Evolutionary conservation across 2,329 filamentous ascomycete genomes (phyloP), one percentile per base, ranked within the genome.

Genomic region (Amylocarpus encephaloides): DNA sequence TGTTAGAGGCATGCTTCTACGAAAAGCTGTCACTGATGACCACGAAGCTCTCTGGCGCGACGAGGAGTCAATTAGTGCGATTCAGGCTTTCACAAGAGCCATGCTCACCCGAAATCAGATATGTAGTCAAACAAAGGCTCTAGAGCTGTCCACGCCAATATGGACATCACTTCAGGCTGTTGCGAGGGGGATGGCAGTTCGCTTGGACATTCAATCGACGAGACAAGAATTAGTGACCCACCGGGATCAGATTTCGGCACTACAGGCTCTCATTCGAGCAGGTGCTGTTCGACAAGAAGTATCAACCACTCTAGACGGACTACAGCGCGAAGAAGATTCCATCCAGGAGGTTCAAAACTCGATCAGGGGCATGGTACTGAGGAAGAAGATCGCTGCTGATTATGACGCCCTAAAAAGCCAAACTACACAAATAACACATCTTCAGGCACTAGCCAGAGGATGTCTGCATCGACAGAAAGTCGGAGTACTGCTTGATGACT

Each of bases 401-500:
- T 69, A 73, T 32, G 68, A 77, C 39, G 72, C 76, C 2, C 73
- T 94, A 16, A 73, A 80, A 48, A 71, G 71, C 39, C 74, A 88
- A 59, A 75, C 75, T 7, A 62, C 73, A 1, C 70, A 73, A 6
- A 79, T 88, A 46, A 76, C 71, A 16, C 70, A 74, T 19, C 72
- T 94, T 1, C 88, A 95, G 66, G 78, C 82, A 16, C 72, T 77
- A 40, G 77, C 79, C 22, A 78, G 87, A 56, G 88, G 84, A n/a
- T 80, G 73, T 59, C 66, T 84, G 13, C 76, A 76, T 59, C 79
- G 88, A 50, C 73, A 82, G 53, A 68, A 78, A 41, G 78, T 85
- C 33, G 70, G 72, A 43, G 72, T 75, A 2, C 74, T 92, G 40
- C 75, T 95, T 12, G 79, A 83, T 13, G 77, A 86, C 38, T 78